These are phyloP conservation scores for Eremochloa ophiuroides DNA, from an alignment of 176 grass and related monocot genomes.

Conservation along the genomic window DNA sequence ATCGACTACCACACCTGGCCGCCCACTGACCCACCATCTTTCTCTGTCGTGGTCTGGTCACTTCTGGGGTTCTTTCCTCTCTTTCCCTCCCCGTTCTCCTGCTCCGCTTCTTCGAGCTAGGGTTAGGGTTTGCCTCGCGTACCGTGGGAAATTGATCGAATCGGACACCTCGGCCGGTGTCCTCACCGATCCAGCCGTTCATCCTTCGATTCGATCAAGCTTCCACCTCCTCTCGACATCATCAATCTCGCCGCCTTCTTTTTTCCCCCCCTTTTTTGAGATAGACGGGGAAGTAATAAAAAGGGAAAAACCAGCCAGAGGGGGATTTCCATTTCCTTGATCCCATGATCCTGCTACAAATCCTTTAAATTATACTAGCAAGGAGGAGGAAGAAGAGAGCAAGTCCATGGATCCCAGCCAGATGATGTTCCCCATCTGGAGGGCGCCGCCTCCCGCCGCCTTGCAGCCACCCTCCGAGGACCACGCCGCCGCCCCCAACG, in stretches of 20 bases:
- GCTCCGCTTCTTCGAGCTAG: not conserved
- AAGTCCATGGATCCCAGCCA: conserved; percentile 45
- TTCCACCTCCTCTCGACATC: not conserved
- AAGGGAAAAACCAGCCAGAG: not conserved
- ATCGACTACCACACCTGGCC: too few species aligned
- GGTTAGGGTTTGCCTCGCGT: conserved; percentile 14
- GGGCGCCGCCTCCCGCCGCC: conserved; percentile 26
- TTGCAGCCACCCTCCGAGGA: conserved; percentile 3
- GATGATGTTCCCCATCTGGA: conserved; percentile 70
- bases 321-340: not conserved
- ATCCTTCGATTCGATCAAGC: not conserved
- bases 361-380: not conserved
- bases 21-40: too few species aligned
- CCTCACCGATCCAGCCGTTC: not conserved
- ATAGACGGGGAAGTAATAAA: not conserved
- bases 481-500: conserved; percentile 25
- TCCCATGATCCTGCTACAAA: not conserved
- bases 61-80: not conserved
- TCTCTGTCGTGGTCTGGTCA: not conserved
- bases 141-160: not conserved
- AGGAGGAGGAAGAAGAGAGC: not conserved
- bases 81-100: not conserved
- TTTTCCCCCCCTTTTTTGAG: not conserved
- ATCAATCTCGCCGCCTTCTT: not conserved
- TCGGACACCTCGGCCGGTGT: not conserved